These are phyloP conservation scores for Fraxinus xanthoxyloides DNA, from an alignment of 305 asterid genomes.

Conservation along the genomic window DNA sequence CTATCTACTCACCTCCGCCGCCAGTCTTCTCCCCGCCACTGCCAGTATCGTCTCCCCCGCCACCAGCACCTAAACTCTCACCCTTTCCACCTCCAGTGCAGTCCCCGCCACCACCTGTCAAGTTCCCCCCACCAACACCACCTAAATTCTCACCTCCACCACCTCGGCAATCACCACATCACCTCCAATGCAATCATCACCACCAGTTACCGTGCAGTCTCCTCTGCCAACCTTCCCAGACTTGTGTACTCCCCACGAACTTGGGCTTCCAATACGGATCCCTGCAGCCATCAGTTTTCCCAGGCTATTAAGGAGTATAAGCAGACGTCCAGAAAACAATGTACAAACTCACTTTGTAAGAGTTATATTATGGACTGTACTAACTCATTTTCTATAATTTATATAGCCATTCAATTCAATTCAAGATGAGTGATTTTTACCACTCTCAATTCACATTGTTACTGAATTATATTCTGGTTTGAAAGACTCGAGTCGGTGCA, in stretches of 20 bases:
- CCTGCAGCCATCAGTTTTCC: not conserved
- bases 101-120: not conserved
- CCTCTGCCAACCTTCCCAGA: not conserved
- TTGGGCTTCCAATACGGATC: constrained; percentile 4
- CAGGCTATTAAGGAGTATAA: not conserved
- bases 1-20: not conserved
- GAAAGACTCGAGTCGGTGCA: not conserved
- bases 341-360: not conserved
- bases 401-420: not conserved
- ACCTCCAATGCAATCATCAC: not conserved
- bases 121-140: constrained; percentile 11
- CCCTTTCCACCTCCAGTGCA: not conserved
- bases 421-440: not conserved
- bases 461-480: not conserved
- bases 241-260: not conserved
- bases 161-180: not conserved
- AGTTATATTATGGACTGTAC: not conserved
- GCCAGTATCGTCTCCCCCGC: not conserved
- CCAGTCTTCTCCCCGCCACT: constrained; percentile 1
- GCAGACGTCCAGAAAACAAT: not conserved
- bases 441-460: not conserved
- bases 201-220: not conserved
- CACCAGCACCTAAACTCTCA: not conserved
- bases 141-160: not conserved
- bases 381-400: not conserved